Conservation (phyloP, 495 filamentous ascomycete species). For the Penicillium cataractarum region DNA sequence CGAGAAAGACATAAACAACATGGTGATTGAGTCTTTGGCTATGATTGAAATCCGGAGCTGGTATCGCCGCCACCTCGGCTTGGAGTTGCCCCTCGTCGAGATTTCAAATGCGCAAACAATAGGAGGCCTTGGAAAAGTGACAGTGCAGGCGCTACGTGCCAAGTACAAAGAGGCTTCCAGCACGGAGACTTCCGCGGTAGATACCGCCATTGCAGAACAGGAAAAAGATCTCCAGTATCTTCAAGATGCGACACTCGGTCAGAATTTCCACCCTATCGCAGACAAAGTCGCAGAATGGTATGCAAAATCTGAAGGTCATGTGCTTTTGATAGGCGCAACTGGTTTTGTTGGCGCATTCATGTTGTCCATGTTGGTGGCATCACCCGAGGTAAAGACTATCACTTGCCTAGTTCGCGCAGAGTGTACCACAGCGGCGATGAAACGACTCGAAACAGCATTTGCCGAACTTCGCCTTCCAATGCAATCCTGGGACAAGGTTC, state of each 20-base stretch:
- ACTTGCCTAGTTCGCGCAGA: conserved; percentile 1
- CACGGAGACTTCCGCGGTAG: neutral
- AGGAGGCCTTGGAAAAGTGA: conserved; percentile 1
- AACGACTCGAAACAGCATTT: conserved; percentile 2
- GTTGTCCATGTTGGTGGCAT: conserved; percentile 33
- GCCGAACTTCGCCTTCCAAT: neutral
- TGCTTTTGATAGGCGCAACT: conserved; percentile 25
- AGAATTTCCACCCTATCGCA: neutral
- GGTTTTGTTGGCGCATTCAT: conserved; percentile 31
- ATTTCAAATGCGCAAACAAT: conserved; percentile 7
- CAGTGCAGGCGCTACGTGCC: conserved; percentile 4
- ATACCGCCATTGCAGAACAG: neutral
- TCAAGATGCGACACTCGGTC: neutral
- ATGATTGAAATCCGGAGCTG: conserved; percentile 6
- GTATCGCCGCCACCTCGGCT: conserved; percentile 2
- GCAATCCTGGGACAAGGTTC: conserved; percentile 2
- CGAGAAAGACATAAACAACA: neutral
- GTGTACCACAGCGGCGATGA: neutral
- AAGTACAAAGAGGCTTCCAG: neutral
- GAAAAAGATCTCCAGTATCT: neutral
- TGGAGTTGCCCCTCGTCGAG: conserved; percentile 3
- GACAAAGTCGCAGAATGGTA: neutral
- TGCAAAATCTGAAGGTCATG: conserved; percentile 2
- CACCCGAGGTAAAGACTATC: conserved; percentile 6
- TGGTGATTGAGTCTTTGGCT: conserved; percentile 2